phyloP scores from a whole-genome alignment of 2,329 filamentous ascomycete species.

The Botrytis byssoidea region DNA sequence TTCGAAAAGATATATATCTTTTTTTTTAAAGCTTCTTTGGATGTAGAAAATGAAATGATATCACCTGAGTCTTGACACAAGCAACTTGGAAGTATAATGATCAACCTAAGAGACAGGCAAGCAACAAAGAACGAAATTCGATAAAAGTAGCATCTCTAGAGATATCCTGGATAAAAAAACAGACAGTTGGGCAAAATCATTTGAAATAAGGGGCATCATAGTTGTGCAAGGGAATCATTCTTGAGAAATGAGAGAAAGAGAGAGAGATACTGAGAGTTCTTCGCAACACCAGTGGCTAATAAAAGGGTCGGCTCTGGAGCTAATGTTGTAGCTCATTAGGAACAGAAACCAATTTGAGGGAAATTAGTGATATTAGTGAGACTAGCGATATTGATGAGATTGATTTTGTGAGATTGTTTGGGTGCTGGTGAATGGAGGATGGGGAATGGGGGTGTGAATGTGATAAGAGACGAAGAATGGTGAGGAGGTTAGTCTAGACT shows the following conservation, averaged over 20 bases:
- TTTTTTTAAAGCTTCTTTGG: neutral
- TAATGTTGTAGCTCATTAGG: neutral
- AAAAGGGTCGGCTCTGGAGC: rapidly evolving
- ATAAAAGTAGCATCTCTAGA: neutral
- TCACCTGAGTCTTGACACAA: neutral
- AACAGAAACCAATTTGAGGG: neutral
- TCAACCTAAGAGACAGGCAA: neutral
- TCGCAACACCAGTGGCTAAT: too few relatives aligned
- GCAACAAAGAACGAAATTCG: neutral
- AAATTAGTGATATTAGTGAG: neutral
- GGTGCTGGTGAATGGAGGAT: neutral
- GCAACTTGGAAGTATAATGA: neutral
- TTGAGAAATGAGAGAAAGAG: neutral
- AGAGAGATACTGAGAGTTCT: neutral
- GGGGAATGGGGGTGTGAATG: too few relatives aligned
- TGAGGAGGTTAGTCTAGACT: neutral
- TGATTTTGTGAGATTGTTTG: neutral
- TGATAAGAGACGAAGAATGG: neutral
- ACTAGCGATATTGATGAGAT: neutral
- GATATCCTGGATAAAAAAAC: neutral
- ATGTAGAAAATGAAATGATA: neutral
- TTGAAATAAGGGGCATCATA: too few relatives aligned
- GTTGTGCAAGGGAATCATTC: too few relatives aligned
- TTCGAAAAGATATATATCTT: neutral
- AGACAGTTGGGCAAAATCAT: neutral